Evolutionary conservation across 2,329 filamentous ascomycete species (phyloP).

Genomic region (Neofusicoccum laricinum): DNA sequence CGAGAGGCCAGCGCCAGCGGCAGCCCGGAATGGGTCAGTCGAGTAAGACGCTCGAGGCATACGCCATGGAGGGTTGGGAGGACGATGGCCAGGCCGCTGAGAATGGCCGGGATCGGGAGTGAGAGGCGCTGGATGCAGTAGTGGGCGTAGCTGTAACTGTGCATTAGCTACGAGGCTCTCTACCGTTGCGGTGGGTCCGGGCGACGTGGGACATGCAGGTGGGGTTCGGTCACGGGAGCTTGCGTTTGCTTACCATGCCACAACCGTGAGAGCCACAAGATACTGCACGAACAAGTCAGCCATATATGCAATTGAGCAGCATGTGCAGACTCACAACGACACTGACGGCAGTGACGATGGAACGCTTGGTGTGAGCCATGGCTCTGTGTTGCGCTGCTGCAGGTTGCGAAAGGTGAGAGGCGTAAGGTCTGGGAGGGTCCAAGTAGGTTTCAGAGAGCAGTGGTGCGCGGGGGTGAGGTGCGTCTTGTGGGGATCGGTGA

Average conservation of each 20-base stretch:
- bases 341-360: conserved; percentile 8
- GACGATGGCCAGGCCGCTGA: conserved; percentile 33
- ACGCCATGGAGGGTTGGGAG: conserved; percentile 35
- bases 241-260: conserved; percentile 26
- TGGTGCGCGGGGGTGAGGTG: background rate
- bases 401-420: background rate
- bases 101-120: conserved; percentile 33
- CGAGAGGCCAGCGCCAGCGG: background rate
- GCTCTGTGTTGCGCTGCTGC: background rate
- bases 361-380: conserved; percentile 12
- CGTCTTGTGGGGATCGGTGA: background rate
- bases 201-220: too few species aligned
- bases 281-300: conserved; percentile 26
- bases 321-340: background rate
- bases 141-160: conserved; percentile 8
- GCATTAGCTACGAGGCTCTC: background rate
- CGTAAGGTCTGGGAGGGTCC: background rate
- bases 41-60: conserved; percentile 23
- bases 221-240: background rate
- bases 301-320: background rate
- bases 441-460: background rate
- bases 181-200: background rate
- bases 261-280: conserved; percentile 30
- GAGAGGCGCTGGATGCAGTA: conserved; percentile 21
- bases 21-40: background rate